phyloP scores from a whole-genome alignment of 805 yeast genomes.

The Barnettozyma botsteinii region DNA sequence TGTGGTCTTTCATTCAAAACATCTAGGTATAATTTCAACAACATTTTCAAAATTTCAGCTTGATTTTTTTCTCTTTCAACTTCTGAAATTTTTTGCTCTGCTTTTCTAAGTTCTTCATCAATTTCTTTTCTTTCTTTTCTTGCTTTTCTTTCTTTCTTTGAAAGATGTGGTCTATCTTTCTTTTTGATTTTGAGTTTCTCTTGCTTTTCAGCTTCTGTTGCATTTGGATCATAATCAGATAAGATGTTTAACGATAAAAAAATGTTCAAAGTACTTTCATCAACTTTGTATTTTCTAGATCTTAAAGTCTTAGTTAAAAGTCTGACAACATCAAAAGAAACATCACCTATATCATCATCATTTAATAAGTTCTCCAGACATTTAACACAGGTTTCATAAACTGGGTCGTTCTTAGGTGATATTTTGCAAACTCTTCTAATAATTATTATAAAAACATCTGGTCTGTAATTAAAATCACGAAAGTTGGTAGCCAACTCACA shows the following conservation, averaged over 20 bases:
- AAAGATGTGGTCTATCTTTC: conserved; percentile 84
- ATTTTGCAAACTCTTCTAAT: conserved; percentile 67
- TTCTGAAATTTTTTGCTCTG: conserved; percentile 81
- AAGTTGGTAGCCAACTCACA: conserved; percentile 68
- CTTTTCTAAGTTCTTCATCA: conserved; percentile 82
- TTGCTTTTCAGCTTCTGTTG: conserved; percentile 39
- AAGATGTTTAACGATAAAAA: conserved; percentile 62
- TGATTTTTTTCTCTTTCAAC: conserved; percentile 85
- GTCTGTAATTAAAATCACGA: conserved; percentile 74
- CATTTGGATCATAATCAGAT: conserved; percentile 68
- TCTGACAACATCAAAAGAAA: conserved; percentile 69
- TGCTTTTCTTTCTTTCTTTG: conserved; percentile 84
- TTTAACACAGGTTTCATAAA: conserved; percentile 54
- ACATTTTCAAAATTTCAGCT: conserved; percentile 70
- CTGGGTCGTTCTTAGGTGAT: conserved; percentile 33
- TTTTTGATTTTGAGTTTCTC: conserved; percentile 54
- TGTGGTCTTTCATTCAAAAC: conserved; percentile 60
- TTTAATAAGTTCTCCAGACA: conserved; percentile 63
- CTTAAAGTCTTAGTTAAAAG: conserved; percentile 63
- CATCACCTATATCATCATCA: conserved; percentile 80
- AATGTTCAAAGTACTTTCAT: conserved; percentile 73
- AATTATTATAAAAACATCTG: conserved; percentile 63
- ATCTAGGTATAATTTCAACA: conserved; percentile 71
- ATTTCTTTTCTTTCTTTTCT: conserved; percentile 82
- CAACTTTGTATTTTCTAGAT: conserved; percentile 71